Percentiles rank a stretch among this genome's conserved stretches.
phyloP scores from a whole-genome alignment of 495 filamentous ascomycete species.

The Haplographium delicatum region DNA sequence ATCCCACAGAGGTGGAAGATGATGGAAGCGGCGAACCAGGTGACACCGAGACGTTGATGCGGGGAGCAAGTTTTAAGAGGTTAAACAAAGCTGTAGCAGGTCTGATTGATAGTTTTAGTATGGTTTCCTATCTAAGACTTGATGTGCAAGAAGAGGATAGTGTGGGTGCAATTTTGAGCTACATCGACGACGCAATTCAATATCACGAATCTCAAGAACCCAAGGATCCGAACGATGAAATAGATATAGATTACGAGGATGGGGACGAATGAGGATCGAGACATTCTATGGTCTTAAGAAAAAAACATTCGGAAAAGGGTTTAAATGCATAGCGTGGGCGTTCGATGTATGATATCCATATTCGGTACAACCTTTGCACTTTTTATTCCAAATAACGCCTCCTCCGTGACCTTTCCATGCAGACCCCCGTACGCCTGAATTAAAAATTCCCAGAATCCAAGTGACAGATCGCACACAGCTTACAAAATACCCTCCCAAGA shows the following conservation, averaged over 20 bases:
- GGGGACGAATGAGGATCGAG: not conserved
- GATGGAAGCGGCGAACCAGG: conserved; percentile 29
- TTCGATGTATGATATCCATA: conserved; percentile 7
- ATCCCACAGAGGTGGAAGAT: conserved; percentile 45
- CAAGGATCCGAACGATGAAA: conserved; percentile 73
- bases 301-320: not conserved
- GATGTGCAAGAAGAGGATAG: conserved; percentile 93
- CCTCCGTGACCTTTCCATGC: not conserved
- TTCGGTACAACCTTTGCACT: conserved; percentile 5
- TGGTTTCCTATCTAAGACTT: conserved; percentile 90
- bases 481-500: no score
- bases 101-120: conserved; percentile 93
- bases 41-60: conserved; percentile 65
- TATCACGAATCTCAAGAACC: conserved; percentile 97
- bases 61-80: conserved; percentile 67
- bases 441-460: no score
- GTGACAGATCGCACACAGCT: no score
- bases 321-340: conserved; percentile 26
- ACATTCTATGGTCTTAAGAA: no score
- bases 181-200: conserved; percentile 95
- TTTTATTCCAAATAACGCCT: not conserved
- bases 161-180: conserved; percentile 83
- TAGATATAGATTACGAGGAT: conserved; percentile 56
- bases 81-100: conserved; percentile 82
- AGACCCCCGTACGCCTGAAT: no score